A percentile compares a stretch with the other conserved stretches of the same genome.
phyloP scores from a whole-genome alignment of 169 alveolate genomes.

The Eimeria acervulina region DNA sequence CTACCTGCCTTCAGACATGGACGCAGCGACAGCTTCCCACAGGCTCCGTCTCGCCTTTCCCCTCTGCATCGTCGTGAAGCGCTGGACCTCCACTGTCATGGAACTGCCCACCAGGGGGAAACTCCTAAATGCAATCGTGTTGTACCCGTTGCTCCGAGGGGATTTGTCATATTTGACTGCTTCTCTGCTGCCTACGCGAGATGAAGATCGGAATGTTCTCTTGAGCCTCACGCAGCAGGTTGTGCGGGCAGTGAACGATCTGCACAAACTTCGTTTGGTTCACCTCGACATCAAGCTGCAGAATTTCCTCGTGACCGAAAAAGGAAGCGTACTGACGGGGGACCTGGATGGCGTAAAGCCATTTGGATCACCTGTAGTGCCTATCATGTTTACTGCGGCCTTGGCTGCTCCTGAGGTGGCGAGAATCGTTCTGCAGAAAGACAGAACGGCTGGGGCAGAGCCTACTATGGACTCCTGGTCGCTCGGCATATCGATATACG shows the following conservation, averaged over 20 bases:
- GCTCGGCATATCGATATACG: slow-evolving; percentile 73
- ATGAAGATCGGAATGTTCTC: background rate
- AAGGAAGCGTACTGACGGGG: slow-evolving; percentile 13
- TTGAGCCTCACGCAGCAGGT: slow-evolving; percentile 59
- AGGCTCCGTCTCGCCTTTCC: slow-evolving; percentile 3
- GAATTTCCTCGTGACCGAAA: slow-evolving; percentile 19
- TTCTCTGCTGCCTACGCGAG: background rate
- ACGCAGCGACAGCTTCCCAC: slow-evolving; percentile 32
- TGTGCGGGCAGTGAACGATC: slow-evolving; percentile 12
- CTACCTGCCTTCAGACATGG: background rate
- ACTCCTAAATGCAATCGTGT: slow-evolving; percentile 1
- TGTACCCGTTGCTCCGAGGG: slow-evolving; percentile 5
- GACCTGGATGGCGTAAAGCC: background rate
- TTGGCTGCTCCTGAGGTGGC: slow-evolving; percentile 69
- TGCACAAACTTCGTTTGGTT: slow-evolving; percentile 16
- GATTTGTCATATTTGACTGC: slow-evolving; percentile 12
- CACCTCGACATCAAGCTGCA: slow-evolving; percentile 62
- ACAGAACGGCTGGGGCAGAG: background rate
- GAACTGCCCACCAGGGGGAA: background rate
- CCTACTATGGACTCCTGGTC: slow-evolving; percentile 57
- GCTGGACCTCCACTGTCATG: background rate
- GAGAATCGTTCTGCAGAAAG: background rate
- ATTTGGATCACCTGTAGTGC: background rate
- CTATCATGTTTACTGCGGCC: background rate
- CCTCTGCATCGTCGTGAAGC: background rate